Evolutionary conservation across 2,329 filamentous ascomycete genomes (phyloP).

Genomic region (Fusarium stilboides): DNA sequence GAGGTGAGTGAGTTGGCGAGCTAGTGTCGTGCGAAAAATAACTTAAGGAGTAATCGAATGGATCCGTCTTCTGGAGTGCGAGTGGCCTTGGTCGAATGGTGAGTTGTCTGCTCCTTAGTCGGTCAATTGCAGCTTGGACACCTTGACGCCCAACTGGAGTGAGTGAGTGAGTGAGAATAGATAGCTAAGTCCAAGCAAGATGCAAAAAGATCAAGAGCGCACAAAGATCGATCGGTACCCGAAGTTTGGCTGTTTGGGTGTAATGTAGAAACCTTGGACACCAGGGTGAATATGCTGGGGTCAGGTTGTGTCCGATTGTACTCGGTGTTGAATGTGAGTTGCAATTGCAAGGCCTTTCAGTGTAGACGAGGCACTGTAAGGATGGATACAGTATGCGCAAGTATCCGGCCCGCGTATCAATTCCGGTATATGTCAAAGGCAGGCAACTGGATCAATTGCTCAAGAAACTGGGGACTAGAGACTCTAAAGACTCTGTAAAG

Average conservation of each 20-base stretch:
- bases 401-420: conserved; percentile 8
- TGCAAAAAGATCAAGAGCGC: conserved; percentile 19
- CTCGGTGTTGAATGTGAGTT: conserved; percentile 10
- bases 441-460: conserved; percentile 41
- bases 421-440: conserved; percentile 14
- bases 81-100: conserved; percentile 31
- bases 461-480: conserved; percentile 20
- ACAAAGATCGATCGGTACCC: conserved; percentile 36
- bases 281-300: conserved; percentile 11
- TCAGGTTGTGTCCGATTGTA: conserved; percentile 9
- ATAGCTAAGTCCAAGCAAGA: conserved; percentile 32
- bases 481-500: conserved; percentile 33
- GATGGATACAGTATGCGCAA: conserved; percentile 5
- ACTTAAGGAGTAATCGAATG: conserved; percentile 17
- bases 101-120: conserved; percentile 41
- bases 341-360: conserved; percentile 17
- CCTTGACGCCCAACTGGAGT: conserved; percentile 39
- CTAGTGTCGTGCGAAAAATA: conserved; percentile 28
- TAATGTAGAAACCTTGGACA: conserved; percentile 17
- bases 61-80: conserved; percentile 28
- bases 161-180: conserved; percentile 23
- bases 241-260: conserved; percentile 16
- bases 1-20: conserved; percentile 34
- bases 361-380: conserved; percentile 9
- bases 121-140: conserved; percentile 37